Percentiles rank a stretch among this genome's conserved stretches.
phyloP scores from a whole-genome alignment of 176 grass and related monocot species.

The Cymbopogon citratus region DNA sequence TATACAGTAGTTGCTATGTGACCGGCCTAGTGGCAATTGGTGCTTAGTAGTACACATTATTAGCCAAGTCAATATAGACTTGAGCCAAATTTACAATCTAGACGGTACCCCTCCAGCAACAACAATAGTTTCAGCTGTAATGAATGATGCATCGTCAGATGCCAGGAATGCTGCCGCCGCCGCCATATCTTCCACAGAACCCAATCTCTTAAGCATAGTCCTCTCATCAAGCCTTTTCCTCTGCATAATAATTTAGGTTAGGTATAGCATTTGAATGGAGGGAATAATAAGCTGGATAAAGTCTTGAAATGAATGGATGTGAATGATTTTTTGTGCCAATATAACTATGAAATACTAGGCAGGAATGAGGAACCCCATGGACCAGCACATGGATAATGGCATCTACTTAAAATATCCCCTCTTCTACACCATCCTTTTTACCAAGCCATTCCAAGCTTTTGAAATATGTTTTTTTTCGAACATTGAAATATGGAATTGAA shows the following conservation, averaged over 20 bases:
- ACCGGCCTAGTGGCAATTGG: neutral
- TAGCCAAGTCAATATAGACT: neutral
- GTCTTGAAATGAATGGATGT: neutral
- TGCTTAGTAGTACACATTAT: neutral
- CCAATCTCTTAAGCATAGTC: constrained; percentile 71
- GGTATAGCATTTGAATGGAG: constrained; percentile 9
- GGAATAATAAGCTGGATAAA: neutral
- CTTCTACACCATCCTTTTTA: neutral
- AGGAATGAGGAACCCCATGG: too few species aligned
- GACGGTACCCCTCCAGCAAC: constrained; percentile 76
- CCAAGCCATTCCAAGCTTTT: neutral
- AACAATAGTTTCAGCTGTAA: constrained; percentile 87
- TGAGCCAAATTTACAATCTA: constrained; percentile 30
- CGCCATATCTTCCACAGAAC: constrained; percentile 76
- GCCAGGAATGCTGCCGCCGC: constrained; percentile 68
- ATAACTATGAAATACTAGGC: neutral
- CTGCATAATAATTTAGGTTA: constrained; percentile 43
- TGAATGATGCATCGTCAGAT: constrained; percentile 81
- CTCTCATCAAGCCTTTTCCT: constrained; percentile 50
- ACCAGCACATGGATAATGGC: neutral
- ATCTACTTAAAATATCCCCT: too few species aligned
- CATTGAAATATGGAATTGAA: neutral
- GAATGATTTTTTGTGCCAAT: neutral
- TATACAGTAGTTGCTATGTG: neutral
- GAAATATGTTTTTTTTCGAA: too few species aligned